These are phyloP conservation scores for Diplodia mutila DNA, from an alignment of 2,329 filamentous ascomycete species.

Conservation along the genomic window DNA sequence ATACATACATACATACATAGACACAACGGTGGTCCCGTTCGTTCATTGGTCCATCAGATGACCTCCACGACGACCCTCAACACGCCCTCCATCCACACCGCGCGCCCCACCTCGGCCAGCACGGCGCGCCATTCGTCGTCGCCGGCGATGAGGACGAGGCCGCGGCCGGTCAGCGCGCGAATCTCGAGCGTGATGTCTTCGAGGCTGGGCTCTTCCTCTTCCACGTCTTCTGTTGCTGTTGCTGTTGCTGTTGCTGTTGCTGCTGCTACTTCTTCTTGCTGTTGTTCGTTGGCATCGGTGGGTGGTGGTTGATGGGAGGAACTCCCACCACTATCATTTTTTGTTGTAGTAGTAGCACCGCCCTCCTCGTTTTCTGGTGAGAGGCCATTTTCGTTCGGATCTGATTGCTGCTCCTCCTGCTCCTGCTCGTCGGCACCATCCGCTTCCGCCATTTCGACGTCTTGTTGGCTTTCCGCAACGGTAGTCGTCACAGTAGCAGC, in stretches of 20 bases:
- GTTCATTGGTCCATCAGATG: neutral
- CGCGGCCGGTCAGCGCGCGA: conserved; percentile 33
- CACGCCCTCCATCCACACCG: conserved; percentile 38
- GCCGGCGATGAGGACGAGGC: conserved; percentile 32
- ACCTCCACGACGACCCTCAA: conserved; percentile 39
- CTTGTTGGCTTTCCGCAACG: neutral
- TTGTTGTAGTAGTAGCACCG: neutral
- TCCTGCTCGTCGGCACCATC: neutral
- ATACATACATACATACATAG: neutral
- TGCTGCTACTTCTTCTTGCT: too few species aligned
- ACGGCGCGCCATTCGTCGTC: conserved; percentile 36
- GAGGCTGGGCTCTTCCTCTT: neutral
- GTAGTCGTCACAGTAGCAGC: neutral
- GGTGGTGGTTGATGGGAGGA: neutral
- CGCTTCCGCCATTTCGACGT: neutral
- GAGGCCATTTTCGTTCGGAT: neutral
- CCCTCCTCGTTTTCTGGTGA: neutral
- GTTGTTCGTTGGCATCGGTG: neutral
- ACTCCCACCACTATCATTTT: too few species aligned
- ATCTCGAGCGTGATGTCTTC: conserved; percentile 30
- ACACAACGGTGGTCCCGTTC: too few species aligned
- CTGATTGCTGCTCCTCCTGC: neutral
- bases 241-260: too few species aligned
- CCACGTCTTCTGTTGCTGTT: too few species aligned
- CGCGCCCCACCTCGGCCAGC: conserved; percentile 34